These are phyloP conservation scores for Knufia petricola DNA, from an alignment of 2,329 filamentous ascomycete species.

Conservation along the genomic window DNA sequence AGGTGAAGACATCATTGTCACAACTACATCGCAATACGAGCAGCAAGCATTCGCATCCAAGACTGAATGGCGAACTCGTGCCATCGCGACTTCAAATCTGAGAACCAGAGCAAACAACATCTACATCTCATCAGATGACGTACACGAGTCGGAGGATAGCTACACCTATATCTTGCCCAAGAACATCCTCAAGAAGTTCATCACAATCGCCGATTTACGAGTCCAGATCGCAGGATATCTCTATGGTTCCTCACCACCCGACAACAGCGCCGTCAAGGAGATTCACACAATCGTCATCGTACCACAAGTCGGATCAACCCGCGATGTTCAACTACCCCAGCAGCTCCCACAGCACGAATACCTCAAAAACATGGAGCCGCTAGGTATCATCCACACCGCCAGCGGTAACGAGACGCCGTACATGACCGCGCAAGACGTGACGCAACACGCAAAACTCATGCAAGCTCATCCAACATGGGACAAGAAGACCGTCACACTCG, in stretches of 20 bases:
- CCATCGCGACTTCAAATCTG: conserved; percentile 92
- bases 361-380: conserved; percentile 73
- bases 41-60: conserved; percentile 97
- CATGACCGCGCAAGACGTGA: conserved; percentile 93
- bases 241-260: conserved; percentile 82
- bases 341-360: conserved; percentile 87
- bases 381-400: conserved; percentile 91
- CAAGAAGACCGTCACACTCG: conserved; percentile 86
- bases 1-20: conserved; percentile 95
- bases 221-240: conserved; percentile 95
- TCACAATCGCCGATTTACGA: conserved; percentile 89
- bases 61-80: conserved; percentile 95
- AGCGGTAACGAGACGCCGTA: conserved; percentile 91
- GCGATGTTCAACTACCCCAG: conserved; percentile 82
- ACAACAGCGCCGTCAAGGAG: conserved; percentile 96
- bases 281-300: conserved; percentile 95
- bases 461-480: conserved; percentile 72
- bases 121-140: conserved; percentile 93
- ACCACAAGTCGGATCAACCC: conserved; percentile 87
- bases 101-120: conserved; percentile 94
- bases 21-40: conserved; percentile 95
- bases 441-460: conserved; percentile 83
- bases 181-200: conserved; percentile 96
- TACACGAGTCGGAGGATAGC: conserved; percentile 68
- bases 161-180: conserved; percentile 98